Evolutionary conservation across 306 rosid genomes (phyloP), one percentile per base, ranked within the genome.

Genomic region (Styphnolobium japonicum): DNA sequence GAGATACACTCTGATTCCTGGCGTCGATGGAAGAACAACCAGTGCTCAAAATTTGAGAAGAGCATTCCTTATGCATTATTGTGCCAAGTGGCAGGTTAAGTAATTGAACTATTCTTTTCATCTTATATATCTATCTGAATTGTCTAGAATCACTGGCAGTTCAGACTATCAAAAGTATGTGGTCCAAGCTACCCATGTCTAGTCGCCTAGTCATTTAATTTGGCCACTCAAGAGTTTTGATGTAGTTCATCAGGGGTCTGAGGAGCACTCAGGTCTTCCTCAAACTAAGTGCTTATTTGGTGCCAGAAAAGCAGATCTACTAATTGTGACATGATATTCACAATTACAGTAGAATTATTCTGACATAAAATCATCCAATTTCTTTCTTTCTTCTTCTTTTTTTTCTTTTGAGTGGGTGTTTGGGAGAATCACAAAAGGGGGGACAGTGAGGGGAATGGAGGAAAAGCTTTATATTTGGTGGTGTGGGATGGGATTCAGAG

Each of bases 11-110:
- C 93, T 33, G 77, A 84, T 23, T 85, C 91, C 77, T 95, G 98
- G 98, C 34, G 37, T 69, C 63, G 64, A 81, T 95, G 98, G 98
- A 92, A 85, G 92, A 90, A 82, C 77, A 86, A 65, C 43, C 86
- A 57, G 69, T 73, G 84, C 77, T 87, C 93, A 56, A 92, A 91
- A 86, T 95, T 95, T 61, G 97, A 95, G 81, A 91, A 83, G 90
- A 88, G 91, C 84, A 87, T 95, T 72, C 92, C 97, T 73, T 87
- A 91, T 43, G 94, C 97, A 39, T 83, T 95, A 63, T 82, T 95
- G 83, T 86, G 87, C 85, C 98, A 91, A 91, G 97, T 95, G 83
- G 89, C 96, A 88, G 97, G 98, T 95, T 45, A 79, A 89, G 82
- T 79, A 49, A 77, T 78, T 69, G 55, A 22, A 71, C 55, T 43